phyloP scores from a whole-genome alignment of 1,284 basidiomycete species.

The Phylloboletellus chloephorus region DNA sequence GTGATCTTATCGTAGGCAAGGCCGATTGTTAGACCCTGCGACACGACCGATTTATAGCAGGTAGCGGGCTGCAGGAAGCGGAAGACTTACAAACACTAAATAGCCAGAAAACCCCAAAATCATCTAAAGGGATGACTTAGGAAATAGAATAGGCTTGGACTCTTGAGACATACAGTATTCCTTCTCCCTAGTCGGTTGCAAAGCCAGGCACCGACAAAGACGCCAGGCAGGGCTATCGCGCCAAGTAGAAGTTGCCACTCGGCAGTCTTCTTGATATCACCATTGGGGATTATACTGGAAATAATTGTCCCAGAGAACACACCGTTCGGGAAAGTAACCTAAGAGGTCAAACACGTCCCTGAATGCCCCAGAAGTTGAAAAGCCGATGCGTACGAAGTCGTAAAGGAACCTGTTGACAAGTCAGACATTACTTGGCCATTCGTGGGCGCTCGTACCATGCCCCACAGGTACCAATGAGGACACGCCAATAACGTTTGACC shows the following conservation, averaged over 20 bases:
- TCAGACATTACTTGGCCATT: slow-evolving; percentile 8
- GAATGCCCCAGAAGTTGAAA: neutral
- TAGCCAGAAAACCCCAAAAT: slow-evolving; percentile 74
- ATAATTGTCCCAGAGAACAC: slow-evolving; percentile 64
- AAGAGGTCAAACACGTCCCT: neutral
- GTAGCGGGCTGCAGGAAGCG: neutral
- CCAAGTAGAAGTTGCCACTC: slow-evolving; percentile 72
- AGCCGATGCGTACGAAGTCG: slow-evolving; percentile 49
- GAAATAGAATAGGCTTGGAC: neutral
- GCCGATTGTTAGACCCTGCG: slow-evolving; percentile 57
- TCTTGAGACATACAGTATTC: slow-evolving; percentile 46
- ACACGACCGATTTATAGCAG: neutral
- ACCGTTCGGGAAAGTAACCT: slow-evolving; percentile 72
- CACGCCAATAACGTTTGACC: slow-evolving; percentile 63
- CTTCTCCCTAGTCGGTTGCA: slow-evolving; percentile 62
- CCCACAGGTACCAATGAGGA: slow-evolving; percentile 64
- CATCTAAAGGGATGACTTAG: slow-evolving; percentile 41
- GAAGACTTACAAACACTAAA: slow-evolving; percentile 51
- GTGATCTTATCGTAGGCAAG: slow-evolving; percentile 63
- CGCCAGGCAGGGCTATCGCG: slow-evolving; percentile 63
- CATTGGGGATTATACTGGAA: slow-evolving; percentile 50
- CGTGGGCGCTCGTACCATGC: slow-evolving; percentile 46
- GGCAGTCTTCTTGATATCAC: slow-evolving; percentile 52
- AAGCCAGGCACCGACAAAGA: slow-evolving; percentile 52
- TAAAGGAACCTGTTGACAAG: slow-evolving; percentile 56